Base-by-base conservation (phyloP, 139 green algal species). In the Coccomyxa sp. region DNA sequence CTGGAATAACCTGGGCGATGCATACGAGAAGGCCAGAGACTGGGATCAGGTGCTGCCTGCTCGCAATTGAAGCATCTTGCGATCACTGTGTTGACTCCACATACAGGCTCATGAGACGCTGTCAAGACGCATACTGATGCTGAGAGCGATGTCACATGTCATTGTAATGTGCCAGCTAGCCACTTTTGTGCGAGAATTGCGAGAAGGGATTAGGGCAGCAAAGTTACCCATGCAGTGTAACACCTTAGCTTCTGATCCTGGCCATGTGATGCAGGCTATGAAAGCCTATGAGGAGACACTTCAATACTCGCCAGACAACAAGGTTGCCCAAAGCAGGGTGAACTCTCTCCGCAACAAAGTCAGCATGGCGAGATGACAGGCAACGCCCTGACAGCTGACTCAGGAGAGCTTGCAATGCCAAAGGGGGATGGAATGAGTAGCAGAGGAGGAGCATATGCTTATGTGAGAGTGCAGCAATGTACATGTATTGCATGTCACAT, bases 1-100 rank as follows among this genome's bases (percentile, higher is more conserved):
- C 18, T 98, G 95, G 95, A 99, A 99, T 88, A 99, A 99, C 87
- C 88, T 99, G 71, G 96, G 95, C 7, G 95, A 99, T 81, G 96
- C 90, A 0, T 90, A 92, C 33, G 96, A 99, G 88, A 88, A 89
- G 76, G 54, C 79, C 7, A 89, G 92, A 78, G 68, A 94, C 29
- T 96, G 75, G 77, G 86, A 88, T 54, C 79, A 89, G 0, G 95
- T 95, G 7, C 81, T 95, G 68, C n/a, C n/a, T n/a, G n/a, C n/a
- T n/a, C n/a, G n/a, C n/a, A n/a, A n/a, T n/a, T n/a, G n/a, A n/a
- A n/a, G n/a, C n/a, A n/a, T n/a, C n/a, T n/a, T n/a, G n/a, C n/a
- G n/a, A n/a, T n/a, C n/a, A n/a, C n/a, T n/a, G n/a, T n/a, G n/a
- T n/a, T n/a, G n/a, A n/a, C n/a, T n/a, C n/a, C n/a, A n/a, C n/a